Evolutionary conservation across 1,284 basidiomycete species (phyloP), one percentile per base, ranked within the genome.

Genomic region (Naganishia liquefaciens): DNA sequence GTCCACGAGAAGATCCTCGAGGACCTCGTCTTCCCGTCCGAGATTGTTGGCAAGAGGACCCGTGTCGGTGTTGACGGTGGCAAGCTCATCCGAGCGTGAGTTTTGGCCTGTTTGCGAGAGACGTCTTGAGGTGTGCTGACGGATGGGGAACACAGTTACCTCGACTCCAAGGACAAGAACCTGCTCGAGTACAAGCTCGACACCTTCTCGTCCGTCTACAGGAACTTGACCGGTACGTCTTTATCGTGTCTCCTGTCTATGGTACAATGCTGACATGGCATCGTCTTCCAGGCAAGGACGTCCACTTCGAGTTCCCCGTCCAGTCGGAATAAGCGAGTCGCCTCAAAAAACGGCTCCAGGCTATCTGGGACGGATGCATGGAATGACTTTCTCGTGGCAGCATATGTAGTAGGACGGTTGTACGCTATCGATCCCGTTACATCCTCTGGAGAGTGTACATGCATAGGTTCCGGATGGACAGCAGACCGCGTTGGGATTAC

Each of bases 1-100:
- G 95, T 99, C 69, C 96, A 99, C 85, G 93, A 97, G 82, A 89
- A 88, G 83, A 95, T 98, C 78, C 87, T 99, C 72, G 96, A 98
- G 82, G 96, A 99, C 82, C 90, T 99, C 70, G 95, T 99, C 68
- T 97, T 88, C 88, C 96, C 96, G 72, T 94, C 93, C 47, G 96
- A 98, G 84, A 99, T 99, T 80, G 90, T 93, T 72, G 96, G 94
- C 77, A 98, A 98, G 89, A 85, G 96, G 80, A 95, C 91, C 74
- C 90, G 95, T 73, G 87, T 95, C 69, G 85, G 86, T 62, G 87
- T 89, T 68, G 93, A 96, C 74, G 93, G 93, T 73, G 88, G 88
- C 75, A 95, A 94, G 84, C 84, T 93, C 70, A 84, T 94, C 79
- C 91, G 92, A 87, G 93, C 95, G 93, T 95, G 84, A 71, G 92